Percentiles rank a stretch among this genome's conserved stretches.
Conservation (phyloP, 2,329 filamentous ascomycete genomes). For the Sphaerulina populicola region DNA sequence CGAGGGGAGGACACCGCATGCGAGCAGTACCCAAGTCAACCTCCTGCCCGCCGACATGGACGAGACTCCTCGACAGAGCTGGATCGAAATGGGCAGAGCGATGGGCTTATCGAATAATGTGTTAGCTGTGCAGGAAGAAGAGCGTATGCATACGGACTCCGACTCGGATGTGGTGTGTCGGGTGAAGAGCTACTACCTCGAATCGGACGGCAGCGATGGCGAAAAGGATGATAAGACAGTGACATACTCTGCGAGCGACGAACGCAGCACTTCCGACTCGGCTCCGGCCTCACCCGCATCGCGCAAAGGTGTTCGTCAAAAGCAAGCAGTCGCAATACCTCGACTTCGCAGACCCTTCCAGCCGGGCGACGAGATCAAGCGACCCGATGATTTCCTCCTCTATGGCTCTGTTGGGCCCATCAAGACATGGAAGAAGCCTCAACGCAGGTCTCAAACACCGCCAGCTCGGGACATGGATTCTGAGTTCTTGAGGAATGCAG, state of each 20-base stretch:
- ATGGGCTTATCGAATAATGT: slow-evolving; percentile 9
- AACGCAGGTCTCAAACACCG: slow-evolving; percentile 10
- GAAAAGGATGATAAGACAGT: slow-evolving; percentile 7
- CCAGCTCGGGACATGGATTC: slow-evolving; percentile 18
- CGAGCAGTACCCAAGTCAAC: slow-evolving; percentile 17
- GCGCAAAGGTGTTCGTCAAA: slow-evolving; percentile 12
- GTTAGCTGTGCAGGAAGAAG: slow-evolving; percentile 4
- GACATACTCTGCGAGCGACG: slow-evolving; percentile 10
- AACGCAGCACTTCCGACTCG: slow-evolving; percentile 3
- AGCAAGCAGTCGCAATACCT: slow-evolving; percentile 10
- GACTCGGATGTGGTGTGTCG: slow-evolving; percentile 11
- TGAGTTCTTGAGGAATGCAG: slow-evolving; percentile 17
- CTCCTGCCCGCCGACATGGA: slow-evolving; percentile 6
- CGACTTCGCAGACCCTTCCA: slow-evolving; percentile 18
- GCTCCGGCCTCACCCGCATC: slow-evolving; percentile 9
- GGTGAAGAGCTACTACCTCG: slow-evolving; percentile 18
- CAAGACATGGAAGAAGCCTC: slow-evolving; percentile 11
- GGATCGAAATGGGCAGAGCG: slow-evolving; percentile 7
- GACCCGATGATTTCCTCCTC: slow-evolving; percentile 15
- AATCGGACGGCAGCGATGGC: slow-evolving; percentile 19
- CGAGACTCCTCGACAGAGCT: slow-evolving; percentile 11
- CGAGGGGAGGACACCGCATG: slow-evolving; percentile 33
- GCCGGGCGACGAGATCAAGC: slow-evolving; percentile 20
- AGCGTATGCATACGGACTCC: slow-evolving; percentile 5
- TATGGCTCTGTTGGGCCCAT: slow-evolving; percentile 12